Evolutionary conservation across 106 monocot genomes (phyloP).

Genomic region (Apostasia ramifera): DNA sequence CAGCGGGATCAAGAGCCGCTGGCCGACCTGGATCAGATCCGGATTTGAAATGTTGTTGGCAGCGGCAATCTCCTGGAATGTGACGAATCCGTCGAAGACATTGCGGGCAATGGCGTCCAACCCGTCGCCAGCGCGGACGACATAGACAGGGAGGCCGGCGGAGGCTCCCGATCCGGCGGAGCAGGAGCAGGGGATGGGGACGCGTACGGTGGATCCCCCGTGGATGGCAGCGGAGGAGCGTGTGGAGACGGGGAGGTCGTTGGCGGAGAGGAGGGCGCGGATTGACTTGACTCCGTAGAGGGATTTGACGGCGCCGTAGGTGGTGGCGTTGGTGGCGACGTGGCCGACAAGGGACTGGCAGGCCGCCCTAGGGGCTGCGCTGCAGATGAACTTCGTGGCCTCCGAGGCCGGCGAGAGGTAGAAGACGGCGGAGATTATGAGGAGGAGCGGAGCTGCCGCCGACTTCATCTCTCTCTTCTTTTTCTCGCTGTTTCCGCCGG

Average conservation of each 20-base stretch:
- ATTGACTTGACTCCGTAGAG: slow-evolving; percentile 56
- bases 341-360: slow-evolving; percentile 60
- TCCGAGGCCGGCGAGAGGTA: neutral
- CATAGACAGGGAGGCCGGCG: slow-evolving; percentile 32
- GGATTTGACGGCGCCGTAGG: slow-evolving; percentile 33
- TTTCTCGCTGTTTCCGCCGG: no score
- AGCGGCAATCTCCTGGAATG: slow-evolving; percentile 39
- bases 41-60: slow-evolving; percentile 45
- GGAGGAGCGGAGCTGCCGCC: neutral
- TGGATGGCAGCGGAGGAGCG: slow-evolving; percentile 20
- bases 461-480: neutral
- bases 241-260: slow-evolving; percentile 42
- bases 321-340: slow-evolving; percentile 48
- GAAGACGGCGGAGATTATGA: neutral
- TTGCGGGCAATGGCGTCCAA: slow-evolving; percentile 44
- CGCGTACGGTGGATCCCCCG: slow-evolving; percentile 29
- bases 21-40: slow-evolving; percentile 29
- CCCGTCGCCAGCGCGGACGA: slow-evolving; percentile 28
- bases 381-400: slow-evolving; percentile 47
- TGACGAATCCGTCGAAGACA: slow-evolving; percentile 40
- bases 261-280: slow-evolving; percentile 48
- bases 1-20: slow-evolving; percentile 61
- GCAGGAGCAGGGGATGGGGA: slow-evolving; percentile 68
- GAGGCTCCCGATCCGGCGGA: slow-evolving; percentile 39
- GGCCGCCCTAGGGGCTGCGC: slow-evolving; percentile 6